A percentile compares a stretch with the other conserved stretches of the same genome.
phyloP scores from a whole-genome alignment of 805 yeast genomes.

The Saturnispora hagleri region DNA sequence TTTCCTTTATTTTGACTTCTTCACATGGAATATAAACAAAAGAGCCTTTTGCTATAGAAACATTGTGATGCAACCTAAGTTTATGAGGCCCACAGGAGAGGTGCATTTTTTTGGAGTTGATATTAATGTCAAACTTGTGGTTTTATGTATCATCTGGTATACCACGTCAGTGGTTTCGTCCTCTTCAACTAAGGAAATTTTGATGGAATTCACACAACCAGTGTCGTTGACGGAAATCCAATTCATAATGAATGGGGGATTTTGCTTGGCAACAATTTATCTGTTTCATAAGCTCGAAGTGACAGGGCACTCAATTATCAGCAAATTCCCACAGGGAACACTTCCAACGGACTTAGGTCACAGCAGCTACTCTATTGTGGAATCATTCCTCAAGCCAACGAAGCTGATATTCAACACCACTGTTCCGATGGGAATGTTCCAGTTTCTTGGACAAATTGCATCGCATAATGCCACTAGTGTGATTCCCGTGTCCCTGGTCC shows the following conservation, averaged over 20 bases:
- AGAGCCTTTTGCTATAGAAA: neutral
- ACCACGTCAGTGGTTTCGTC: constrained; percentile 68
- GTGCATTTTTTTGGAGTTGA: constrained; percentile 2
- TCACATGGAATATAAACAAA: neutral
- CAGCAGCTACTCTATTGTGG: constrained; percentile 22
- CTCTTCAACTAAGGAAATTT: constrained; percentile 70
- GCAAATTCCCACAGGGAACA: constrained; percentile 40
- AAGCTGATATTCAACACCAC: constrained; percentile 49
- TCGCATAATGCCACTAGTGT: constrained; percentile 87
- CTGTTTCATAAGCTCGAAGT: constrained; percentile 12
- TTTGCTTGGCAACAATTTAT: constrained; percentile 38
- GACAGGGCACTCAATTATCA: constrained; percentile 14
- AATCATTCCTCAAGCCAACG: constrained; percentile 46
- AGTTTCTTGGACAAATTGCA: constrained; percentile 83
- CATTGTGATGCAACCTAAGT: neutral
- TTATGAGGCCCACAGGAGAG: neutral
- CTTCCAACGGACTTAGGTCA: constrained; percentile 32
- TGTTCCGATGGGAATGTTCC: constrained; percentile 91
- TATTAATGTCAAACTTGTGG: constrained; percentile 24
- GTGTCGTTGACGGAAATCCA: constrained; percentile 86
- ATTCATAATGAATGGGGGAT: constrained; percentile 59
- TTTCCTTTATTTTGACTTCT: neutral
- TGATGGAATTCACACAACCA: constrained; percentile 65
- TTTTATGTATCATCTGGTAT: constrained; percentile 73
- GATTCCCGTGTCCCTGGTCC: constrained; percentile 92